Percentiles rank a stretch among this genome's conserved stretches.
Conservation (phyloP, 495 filamentous ascomycete species). For the Elaphomyces granulatus region DNA sequence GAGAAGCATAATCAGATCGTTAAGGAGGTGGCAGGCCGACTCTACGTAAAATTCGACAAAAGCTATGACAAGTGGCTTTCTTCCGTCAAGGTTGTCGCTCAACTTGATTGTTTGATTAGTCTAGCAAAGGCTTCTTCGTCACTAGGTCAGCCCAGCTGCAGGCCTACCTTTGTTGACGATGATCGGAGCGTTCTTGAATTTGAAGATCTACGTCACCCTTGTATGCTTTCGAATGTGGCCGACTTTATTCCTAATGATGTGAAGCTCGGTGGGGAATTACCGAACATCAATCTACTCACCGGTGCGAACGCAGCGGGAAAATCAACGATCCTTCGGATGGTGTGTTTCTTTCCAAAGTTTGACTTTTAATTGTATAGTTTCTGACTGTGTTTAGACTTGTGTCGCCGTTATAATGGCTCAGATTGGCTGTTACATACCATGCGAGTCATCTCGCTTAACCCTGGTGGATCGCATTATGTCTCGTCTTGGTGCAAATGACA, state of each 20-base stretch:
- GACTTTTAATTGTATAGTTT: slow-evolving; percentile 2
- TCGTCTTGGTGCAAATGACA: slow-evolving; percentile 93
- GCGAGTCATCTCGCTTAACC: slow-evolving; percentile 68
- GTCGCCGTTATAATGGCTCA: slow-evolving; percentile 98
- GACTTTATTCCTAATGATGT: slow-evolving; percentile 98
- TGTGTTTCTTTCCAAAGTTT: slow-evolving; percentile 23
- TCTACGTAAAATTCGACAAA: slow-evolving; percentile 78
- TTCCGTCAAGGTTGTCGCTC: slow-evolving; percentile 72
- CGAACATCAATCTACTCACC: slow-evolving; percentile 86
- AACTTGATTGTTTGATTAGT: slow-evolving; percentile 90
- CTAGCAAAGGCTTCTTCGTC: slow-evolving; percentile 74
- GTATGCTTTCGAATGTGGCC: slow-evolving; percentile 71
- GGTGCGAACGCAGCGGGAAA: slow-evolving; percentile 97
- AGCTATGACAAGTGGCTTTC: slow-evolving; percentile 79
- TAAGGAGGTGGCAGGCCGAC: slow-evolving; percentile 68
- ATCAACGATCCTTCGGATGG: slow-evolving; percentile 95
- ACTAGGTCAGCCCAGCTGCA: slow-evolving; percentile 75
- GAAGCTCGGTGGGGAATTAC: slow-evolving; percentile 58
- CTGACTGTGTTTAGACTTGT: slow-evolving; percentile 47
- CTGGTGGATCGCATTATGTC: slow-evolving; percentile 98
- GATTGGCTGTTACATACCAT: slow-evolving; percentile 87
- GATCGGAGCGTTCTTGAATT: slow-evolving; percentile 81
- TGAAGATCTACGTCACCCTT: slow-evolving; percentile 84
- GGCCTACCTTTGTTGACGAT: slow-evolving; percentile 71
- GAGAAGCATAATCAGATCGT: slow-evolving; percentile 89